Base-by-base conservation (phyloP, 2,329 filamentous ascomycete genomes). In the Diplodia sapinea region DNA sequence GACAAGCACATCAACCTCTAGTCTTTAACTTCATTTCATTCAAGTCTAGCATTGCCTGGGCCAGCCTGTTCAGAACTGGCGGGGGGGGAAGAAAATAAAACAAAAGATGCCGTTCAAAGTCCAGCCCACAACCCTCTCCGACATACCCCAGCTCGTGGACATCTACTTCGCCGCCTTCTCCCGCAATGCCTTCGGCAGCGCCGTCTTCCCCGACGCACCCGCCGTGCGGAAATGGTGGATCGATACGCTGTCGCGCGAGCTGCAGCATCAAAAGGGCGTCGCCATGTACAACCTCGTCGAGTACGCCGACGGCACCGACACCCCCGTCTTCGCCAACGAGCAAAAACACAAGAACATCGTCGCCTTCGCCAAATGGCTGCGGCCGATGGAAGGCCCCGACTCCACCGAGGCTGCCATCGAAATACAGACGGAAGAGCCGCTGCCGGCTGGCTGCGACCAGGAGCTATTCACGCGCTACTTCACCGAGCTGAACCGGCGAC, bases 121-220 rank as follows among this genome's bases (percentile, higher is more conserved):
- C 59, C 59, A 51, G 6, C 59, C 59, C 17, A 52, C 59, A 33
- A 76, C 77, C 5, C 85, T 86, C 70, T 23, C 26, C 15, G 80
- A 81, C 40, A 74, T 80, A 69, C 77, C 75, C 70, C 78, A 78
- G 69, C 78, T 74, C n/a, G 74, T 73, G 54, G 74, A 74, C 51
- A 76, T 50, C 36, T 55, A 63, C 79, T 31, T 74, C 71, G 23
- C 71, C 75, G 68, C 77, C 77, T 54, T 82, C 13, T 73, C 78
- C 51, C 78, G 81, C 54, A 79, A 84, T 68, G 76, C 77, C 52
- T 82, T 86, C 2, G 88, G 90, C 1, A 90, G 90, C 20, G 95
- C 98, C 78, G 94, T 91, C 0, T 99, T 99, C 74, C 94, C 93
- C 13, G 91, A 89, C 23, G 52, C 62, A 20, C 62, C 50, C 50